Percentiles rank a stretch among this genome's conserved stretches.
These are phyloP conservation scores for Trypanosoma cruzi DNA, from an alignment of 208 protist species.

Conservation along the genomic window DNA sequence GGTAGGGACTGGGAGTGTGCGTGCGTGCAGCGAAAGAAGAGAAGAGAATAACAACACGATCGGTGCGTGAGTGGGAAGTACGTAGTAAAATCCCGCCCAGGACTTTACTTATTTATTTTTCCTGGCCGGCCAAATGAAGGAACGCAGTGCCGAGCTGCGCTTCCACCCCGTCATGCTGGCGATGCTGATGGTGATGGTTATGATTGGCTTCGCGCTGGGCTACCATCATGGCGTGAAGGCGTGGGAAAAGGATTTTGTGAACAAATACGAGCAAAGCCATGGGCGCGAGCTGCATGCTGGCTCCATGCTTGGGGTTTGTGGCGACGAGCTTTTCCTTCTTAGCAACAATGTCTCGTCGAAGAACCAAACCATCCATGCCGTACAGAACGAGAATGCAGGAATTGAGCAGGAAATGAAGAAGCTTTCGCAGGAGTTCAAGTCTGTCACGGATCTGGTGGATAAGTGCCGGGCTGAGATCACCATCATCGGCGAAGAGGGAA, in stretches of 20 bases:
- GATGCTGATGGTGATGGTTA: conserved; percentile 24
- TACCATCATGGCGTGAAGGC: conserved; percentile 39
- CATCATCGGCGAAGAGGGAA: not conserved
- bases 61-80: not conserved
- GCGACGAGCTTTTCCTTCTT: not conserved
- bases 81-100: not conserved
- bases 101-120: too few species aligned
- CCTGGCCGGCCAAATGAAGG: not conserved
- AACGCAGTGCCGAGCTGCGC: conserved; percentile 10
- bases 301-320: not conserved
- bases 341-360: conserved; percentile 4
- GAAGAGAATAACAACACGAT: not conserved
- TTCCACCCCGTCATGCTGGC: conserved; percentile 40
- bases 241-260: conserved; percentile 22
- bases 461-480: conserved; percentile 17
- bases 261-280: conserved; percentile 1
- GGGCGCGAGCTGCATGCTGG: not conserved
- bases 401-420: conserved; percentile 9
- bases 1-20: not conserved
- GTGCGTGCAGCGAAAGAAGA: too few species aligned
- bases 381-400: not conserved
- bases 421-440: not conserved
- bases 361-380: not conserved
- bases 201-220: conserved; percentile 38
- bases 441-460: not conserved